phyloP scores from a whole-genome alignment of 805 yeast species.

The Candida sonorensis region DNA sequence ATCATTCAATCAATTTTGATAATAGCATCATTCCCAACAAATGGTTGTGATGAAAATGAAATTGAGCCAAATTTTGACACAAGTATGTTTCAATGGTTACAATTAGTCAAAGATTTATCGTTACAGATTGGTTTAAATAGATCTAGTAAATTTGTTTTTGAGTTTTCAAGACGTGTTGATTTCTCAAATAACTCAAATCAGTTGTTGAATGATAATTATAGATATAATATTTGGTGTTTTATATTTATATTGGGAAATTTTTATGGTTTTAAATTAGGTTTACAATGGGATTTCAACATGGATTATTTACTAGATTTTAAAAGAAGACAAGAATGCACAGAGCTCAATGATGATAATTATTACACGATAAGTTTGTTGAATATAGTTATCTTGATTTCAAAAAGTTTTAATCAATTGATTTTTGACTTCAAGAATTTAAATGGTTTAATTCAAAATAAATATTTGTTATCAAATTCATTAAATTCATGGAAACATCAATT shows the following conservation, averaged over 20 bases:
- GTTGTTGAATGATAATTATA: conserved; percentile 7
- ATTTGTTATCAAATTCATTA: conserved; percentile 16
- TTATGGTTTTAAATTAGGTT: conserved; percentile 20
- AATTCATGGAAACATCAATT: conserved; percentile 20
- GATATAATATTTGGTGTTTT: conserved; percentile 22
- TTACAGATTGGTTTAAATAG: conserved; percentile 16
- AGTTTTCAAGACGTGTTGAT: conserved; percentile 13
- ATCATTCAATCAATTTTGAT: conserved; percentile 21
- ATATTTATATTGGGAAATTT: conserved; percentile 22
- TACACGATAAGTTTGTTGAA: conserved; percentile 17
- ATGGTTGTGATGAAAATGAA: conserved; percentile 4
- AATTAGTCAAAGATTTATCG: conserved; percentile 17
- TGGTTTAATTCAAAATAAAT: conserved; percentile 9
- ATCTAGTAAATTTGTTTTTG: conserved; percentile 9
- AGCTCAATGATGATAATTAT: conserved; percentile 1
- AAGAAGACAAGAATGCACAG: conserved; percentile 3
- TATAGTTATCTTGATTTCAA: conserved; percentile 12
- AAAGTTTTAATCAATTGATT: conserved; percentile 16
- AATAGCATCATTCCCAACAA: conserved; percentile 21
- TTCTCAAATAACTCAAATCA: conserved; percentile 3
- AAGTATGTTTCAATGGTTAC: conserved; percentile 17
- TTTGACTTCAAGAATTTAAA: conserved; percentile 11
- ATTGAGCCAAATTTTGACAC: conserved; percentile 16
- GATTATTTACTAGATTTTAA: conserved; percentile 14
- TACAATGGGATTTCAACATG: conserved; percentile 18